A percentile compares a stretch with the other conserved stretches of the same genome.
Conservation (phyloP, 2,329 filamentous ascomycete species). For the Onygenales sp. region DNA sequence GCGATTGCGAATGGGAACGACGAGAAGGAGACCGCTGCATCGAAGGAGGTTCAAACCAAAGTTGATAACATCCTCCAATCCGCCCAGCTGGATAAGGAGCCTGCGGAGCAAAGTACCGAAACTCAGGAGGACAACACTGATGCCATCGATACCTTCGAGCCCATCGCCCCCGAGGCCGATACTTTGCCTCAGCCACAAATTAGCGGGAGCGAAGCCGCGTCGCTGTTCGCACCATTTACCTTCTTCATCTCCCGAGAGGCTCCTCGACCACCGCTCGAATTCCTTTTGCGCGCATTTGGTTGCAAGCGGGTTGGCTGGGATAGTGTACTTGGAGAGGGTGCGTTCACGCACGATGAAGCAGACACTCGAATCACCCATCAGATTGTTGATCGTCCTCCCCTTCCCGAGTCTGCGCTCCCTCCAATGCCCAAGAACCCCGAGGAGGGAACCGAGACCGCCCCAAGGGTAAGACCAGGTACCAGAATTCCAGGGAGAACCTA, state of each 20-base stretch:
- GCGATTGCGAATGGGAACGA: constrained; percentile 41
- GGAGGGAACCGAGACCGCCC: constrained; percentile 38
- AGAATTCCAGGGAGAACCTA: constrained; percentile 88
- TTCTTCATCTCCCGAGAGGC: constrained; percentile 92
- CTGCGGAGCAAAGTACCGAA: constrained; percentile 35
- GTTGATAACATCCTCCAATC: constrained; percentile 47
- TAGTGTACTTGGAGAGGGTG: constrained; percentile 75
- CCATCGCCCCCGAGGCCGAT: constrained; percentile 74
- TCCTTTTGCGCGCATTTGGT: constrained; percentile 85
- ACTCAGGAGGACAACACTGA: constrained; percentile 40
- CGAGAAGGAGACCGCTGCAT: constrained; percentile 51
- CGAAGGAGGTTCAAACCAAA: constrained; percentile 60
- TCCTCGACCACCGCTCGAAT: constrained; percentile 80
- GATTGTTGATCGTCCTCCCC: constrained; percentile 78
- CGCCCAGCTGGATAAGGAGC: constrained; percentile 31
- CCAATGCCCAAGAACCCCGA: constrained; percentile 34
- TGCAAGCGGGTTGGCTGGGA: constrained; percentile 97
- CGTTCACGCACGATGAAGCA: constrained; percentile 81
- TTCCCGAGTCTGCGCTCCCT: constrained; percentile 48
- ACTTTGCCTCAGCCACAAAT: constrained; percentile 68
- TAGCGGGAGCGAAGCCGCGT: constrained; percentile 56
- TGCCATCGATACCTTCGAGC: constrained; percentile 84
- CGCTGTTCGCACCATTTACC: constrained; percentile 80
- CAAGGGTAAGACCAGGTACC: constrained; percentile 49
- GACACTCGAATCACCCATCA: constrained; percentile 92